Base-by-base conservation (phyloP, 768 basidiomycete species). In the Trametes punicea region DNA sequence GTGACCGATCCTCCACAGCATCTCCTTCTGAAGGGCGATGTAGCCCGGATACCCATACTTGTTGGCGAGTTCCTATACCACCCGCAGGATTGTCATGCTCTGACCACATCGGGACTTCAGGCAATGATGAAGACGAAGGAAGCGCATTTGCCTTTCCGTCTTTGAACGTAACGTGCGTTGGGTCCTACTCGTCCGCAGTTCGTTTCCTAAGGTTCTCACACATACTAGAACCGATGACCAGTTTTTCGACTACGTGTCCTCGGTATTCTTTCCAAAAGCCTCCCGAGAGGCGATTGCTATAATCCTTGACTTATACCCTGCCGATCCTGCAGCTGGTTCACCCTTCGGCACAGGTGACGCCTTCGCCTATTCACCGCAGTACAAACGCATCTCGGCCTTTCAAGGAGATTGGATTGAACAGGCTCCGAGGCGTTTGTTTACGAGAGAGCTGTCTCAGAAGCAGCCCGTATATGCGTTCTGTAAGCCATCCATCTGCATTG, bases 381-480 rank as follows among this genome's bases (percentile, higher is more conserved):
- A 52, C 56, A 67, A 67, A 55, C 66, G 66, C 16, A 55, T 65
- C n/a, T 57, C 65, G 1, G 67, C 67, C 2, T 60, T 68, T 31
- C 58, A 60, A 26, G 67, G 67, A 6, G 67, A 67, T 46, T 57
- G 42, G 38, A 36, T 61, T 15, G 56, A 64, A n/a, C 60, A 66
- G 18, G 65, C 63, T 1, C 65, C 65, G 1, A 44, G 65, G 20
- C 57, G 60, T 1, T 29, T 63, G 4, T 56, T 65, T 16, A 7
- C 44, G 6, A 25, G 46, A n/a, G 29, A 46, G 15, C 47, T 49
- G 25, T 33, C 55, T 1, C 51, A 27, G 3, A 46, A 34, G 33
- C 53, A 60, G 30, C 50, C 30, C 2, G 51, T 51, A 25, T 62
- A 40, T 2, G 31, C 50, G 7, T 59, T 45, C 54, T 13, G 57